Conservation (phyloP, 2,329 filamentous ascomycete species). For the Fusarium nurragi region DNA sequence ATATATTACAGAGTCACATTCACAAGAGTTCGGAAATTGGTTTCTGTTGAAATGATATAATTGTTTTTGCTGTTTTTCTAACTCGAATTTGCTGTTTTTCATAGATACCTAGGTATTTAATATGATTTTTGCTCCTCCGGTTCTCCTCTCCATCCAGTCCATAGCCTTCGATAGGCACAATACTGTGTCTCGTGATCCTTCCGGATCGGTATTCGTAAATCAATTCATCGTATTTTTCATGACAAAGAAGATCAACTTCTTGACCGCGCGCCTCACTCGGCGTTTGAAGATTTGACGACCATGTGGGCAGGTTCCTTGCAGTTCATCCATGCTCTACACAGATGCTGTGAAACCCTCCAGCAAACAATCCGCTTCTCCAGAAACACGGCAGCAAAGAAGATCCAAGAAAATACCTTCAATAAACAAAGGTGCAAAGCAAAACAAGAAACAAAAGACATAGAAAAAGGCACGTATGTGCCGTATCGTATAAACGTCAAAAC, state of each 20-base stretch:
- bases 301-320: background rate
- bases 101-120: constrained; percentile 2
- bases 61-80: constrained; percentile 15
- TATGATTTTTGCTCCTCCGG: constrained; percentile 4
- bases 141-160: constrained; percentile 1
- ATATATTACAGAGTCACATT: constrained; percentile 20
- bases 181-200: constrained; percentile 25
- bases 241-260: constrained; percentile 28
- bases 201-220: constrained; percentile 14
- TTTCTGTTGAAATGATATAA: background rate
- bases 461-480: constrained; percentile 33
- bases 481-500: constrained; percentile 27
- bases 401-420: constrained; percentile 6
- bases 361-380: constrained; percentile 9
- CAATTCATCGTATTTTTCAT: constrained; percentile 15
- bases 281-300: constrained; percentile 23
- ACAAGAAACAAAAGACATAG: constrained; percentile 31
- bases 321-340: constrained; percentile 12
- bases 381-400: constrained; percentile 13
- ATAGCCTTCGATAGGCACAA: background rate
- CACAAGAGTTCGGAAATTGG: background rate
- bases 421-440: background rate
- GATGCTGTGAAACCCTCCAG: background rate
- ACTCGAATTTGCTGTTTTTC: constrained; percentile 4
- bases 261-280: constrained; percentile 28